phyloP scores from a whole-genome alignment of 78 protist genomes.

The Monocercomonoides exilis region DNA sequence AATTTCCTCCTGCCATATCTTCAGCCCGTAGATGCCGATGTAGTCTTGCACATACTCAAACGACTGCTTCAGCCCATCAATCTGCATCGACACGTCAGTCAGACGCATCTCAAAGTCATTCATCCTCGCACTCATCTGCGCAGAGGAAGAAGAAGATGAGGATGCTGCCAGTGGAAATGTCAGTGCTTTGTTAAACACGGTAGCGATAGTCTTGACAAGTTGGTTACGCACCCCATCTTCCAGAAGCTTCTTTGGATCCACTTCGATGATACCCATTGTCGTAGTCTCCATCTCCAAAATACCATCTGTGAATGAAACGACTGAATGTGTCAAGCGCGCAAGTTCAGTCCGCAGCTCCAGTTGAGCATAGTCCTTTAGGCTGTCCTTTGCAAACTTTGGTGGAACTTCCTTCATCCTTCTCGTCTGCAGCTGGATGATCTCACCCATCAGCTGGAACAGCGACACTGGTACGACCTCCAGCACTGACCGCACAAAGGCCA shows the following conservation, averaged over 20 bases:
- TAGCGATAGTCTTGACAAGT: constrained; percentile 61
- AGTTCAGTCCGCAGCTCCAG: constrained; percentile 40
- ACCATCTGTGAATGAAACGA: constrained; percentile 84
- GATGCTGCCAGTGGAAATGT: too few relatives aligned
- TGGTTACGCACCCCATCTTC: constrained; percentile 91
- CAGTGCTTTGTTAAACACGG: constrained; percentile 50
- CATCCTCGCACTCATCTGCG: neutral
- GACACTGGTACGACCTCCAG: constrained; percentile 79
- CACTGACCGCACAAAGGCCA: constrained; percentile 69
- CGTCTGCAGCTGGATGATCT: constrained; percentile 69
- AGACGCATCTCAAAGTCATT: constrained; percentile 15
- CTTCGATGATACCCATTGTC: constrained; percentile 77
- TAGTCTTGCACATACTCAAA: constrained; percentile 63
- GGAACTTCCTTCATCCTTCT: constrained; percentile 58
- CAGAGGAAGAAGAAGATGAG: too few relatives aligned
- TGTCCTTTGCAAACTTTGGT: constrained; percentile 57
- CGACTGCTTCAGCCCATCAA: constrained; percentile 66
- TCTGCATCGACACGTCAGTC: constrained; percentile 12
- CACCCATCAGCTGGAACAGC: constrained; percentile 62
- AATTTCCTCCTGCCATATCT: constrained; percentile 34
- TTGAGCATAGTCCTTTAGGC: constrained; percentile 66
- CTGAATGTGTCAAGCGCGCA: constrained; percentile 5
- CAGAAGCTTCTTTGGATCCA: constrained; percentile 53
- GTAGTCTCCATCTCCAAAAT: constrained; percentile 91
- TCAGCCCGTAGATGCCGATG: constrained; percentile 20